Percentiles rank a stretch among this genome's conserved stretches.
Evolutionary conservation across 2,329 filamentous ascomycete genomes (phyloP).

Genomic region (Epichloe hybrida): DNA sequence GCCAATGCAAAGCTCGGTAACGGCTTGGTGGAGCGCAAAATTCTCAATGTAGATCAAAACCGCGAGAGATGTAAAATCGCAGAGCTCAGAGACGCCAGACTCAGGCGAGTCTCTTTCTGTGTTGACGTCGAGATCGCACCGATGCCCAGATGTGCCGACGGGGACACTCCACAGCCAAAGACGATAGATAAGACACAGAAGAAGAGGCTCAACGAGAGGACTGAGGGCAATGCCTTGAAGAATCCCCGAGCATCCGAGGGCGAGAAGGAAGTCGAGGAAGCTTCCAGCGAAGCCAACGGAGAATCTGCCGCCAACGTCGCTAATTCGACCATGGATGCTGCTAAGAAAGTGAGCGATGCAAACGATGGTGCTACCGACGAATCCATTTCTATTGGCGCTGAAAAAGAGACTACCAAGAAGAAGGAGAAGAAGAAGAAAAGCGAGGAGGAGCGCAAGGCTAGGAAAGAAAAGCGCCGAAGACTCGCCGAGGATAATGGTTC

Average conservation of each 20-base stretch:
- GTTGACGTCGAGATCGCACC: constrained; percentile 96
- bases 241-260: constrained; percentile 46
- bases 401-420: constrained; percentile 47
- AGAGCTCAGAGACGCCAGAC: constrained; percentile 66
- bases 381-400: constrained; percentile 7
- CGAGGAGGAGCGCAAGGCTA: constrained; percentile 76
- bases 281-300: not conserved
- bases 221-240: constrained; percentile 64
- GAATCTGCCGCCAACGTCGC: not conserved
- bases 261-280: constrained; percentile 22
- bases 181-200: constrained; percentile 40
- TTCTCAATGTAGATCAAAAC: constrained; percentile 74
- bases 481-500: constrained; percentile 79
- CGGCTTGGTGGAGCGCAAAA: constrained; percentile 62
- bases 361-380: constrained; percentile 14
- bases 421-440: constrained; percentile 95
- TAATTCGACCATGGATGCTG: not conserved
- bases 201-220: constrained; percentile 51
- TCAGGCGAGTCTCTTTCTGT: constrained; percentile 84
- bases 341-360: constrained; percentile 11
- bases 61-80: constrained; percentile 67
- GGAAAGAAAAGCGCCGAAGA: constrained; percentile 76
- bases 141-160: constrained; percentile 62
- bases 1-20: constrained; percentile 28
- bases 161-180: constrained; percentile 28